Conservation (phyloP, 2,329 filamentous ascomycete species). For the Microascus cirrosus region DNA sequence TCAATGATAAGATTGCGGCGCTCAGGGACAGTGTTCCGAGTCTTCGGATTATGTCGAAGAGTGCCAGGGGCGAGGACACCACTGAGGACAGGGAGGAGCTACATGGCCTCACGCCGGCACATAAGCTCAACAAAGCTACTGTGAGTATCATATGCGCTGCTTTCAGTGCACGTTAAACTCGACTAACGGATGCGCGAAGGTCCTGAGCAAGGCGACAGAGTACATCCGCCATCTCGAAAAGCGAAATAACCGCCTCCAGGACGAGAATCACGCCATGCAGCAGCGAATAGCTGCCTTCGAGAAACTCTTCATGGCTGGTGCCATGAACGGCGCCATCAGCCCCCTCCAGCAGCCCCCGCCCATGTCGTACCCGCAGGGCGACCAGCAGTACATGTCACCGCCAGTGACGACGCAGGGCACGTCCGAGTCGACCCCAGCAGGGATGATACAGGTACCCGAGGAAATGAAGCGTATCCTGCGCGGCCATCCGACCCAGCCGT, state of each 20-base stretch:
- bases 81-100: conserved; percentile 69
- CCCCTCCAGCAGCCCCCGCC: conserved; percentile 42
- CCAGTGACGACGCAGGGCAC: conserved; percentile 28
- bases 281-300: conserved; percentile 63
- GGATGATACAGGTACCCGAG: conserved; percentile 56
- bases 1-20: conserved; percentile 94
- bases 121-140: conserved; percentile 97
- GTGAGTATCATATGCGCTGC: conserved; percentile 24
- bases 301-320: conserved; percentile 69
- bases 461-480: conserved; percentile 52
- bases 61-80: conserved; percentile 53
- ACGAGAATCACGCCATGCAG: conserved; percentile 74
- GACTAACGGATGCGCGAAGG: conserved; percentile 26
- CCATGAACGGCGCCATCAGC: conserved; percentile 52
- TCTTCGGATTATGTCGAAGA: conserved; percentile 72
- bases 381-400: conserved; percentile 31
- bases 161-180: too few species aligned
- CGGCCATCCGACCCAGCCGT: conserved; percentile 46
- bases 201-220: conserved; percentile 89
- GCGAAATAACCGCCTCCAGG: conserved; percentile 68
- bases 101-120: conserved; percentile 73
- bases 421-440: conserved; percentile 31
- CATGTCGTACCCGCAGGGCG: conserved; percentile 29
- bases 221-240: conserved; percentile 93
- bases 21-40: conserved; percentile 86